Evolutionary conservation across 2,329 filamentous ascomycete genomes (phyloP), one percentile per base, ranked within the genome.

Genomic region (Colletotrichum tropicale): DNA sequence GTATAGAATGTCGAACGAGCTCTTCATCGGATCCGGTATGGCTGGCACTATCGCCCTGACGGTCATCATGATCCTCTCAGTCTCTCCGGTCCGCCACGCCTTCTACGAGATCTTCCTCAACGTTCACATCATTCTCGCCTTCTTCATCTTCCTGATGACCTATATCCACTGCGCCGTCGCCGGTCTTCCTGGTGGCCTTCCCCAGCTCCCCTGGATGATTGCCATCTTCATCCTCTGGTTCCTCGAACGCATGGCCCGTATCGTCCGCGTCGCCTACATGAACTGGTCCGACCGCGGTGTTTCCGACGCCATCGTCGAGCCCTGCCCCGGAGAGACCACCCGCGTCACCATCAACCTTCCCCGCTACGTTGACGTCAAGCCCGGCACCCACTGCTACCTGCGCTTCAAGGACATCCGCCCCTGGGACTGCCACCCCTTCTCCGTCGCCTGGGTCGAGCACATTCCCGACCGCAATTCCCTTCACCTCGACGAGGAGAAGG

Each of bases 101-200:
- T 98, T 98, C 83, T 99, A 99, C 87, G 97, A 99, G 86, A 98
- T 95, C 1, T 99, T 99, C 86, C 90, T 98, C 80, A 95, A 94
- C 82, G 85, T 94, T 34, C 97, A 98, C 86, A 96, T 98, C 79
- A 84, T 94, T 48, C 86, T 98, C 66, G 95, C 93, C 52, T 84
- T 93, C 43, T 82, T 95, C 70, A 87, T 89, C 64, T 90, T 98
- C 66, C 88, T 91, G 72, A 93, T 93, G 80, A 92, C 96, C 10
- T 97, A 93, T 90, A 87, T 96, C 48, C 97, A 98, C 86, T 92
- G 95, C 80, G 88, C 91, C 60, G 87, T 94, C 12, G 91, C 95
- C 32, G 84, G 88, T 6, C 86, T 95, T 36, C 84, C 91, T 16
- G 92, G 95, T 70, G 89, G 90, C 15, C 89, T 96, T 7, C 90